A percentile compares a stretch with the other conserved stretches of the same genome.
Evolutionary conservation across 1,139 yeast genomes (phyloP).

Genomic region (Scheffersomyces cryptocercus): DNA sequence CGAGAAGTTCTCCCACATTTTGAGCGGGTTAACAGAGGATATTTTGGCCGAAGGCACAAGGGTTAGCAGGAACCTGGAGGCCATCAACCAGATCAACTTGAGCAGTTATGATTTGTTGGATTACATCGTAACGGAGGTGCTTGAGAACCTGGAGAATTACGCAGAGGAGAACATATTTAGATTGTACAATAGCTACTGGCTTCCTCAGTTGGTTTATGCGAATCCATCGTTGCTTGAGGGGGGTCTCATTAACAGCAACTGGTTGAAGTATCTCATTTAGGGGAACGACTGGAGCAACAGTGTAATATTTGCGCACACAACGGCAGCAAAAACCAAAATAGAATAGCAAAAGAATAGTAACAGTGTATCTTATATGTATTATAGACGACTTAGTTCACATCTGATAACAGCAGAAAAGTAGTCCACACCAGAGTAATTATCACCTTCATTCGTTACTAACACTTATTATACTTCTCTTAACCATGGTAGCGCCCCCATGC

Average conservation of each 20-base stretch:
- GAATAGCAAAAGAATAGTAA: too few species aligned
- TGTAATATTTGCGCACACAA: too few species aligned
- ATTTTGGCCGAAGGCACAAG: slow-evolving; percentile 24
- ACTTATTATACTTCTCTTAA: too few species aligned
- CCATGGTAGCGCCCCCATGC: too few species aligned
- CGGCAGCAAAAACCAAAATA: too few species aligned
- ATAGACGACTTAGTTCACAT: too few species aligned
- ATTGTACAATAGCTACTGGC: slow-evolving; percentile 42
- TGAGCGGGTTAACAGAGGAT: slow-evolving; percentile 24
- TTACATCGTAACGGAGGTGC: slow-evolving; percentile 29
- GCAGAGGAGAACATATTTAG: slow-evolving; percentile 34
- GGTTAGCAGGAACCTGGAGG: slow-evolving; percentile 17
- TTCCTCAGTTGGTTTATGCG: slow-evolving; percentile 42
- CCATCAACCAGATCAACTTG: slow-evolving; percentile 25
- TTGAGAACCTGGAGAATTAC: slow-evolving; percentile 25
- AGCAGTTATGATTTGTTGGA: slow-evolving; percentile 35
- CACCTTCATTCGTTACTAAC: neutral
- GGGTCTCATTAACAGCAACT: slow-evolving; percentile 34
- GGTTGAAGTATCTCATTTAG: slow-evolving; percentile 43
- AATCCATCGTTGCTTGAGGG: slow-evolving; percentile 44
- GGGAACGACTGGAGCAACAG: neutral
- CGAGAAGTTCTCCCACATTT: slow-evolving; percentile 33
- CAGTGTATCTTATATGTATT: too few species aligned
- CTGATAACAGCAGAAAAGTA: neutral
- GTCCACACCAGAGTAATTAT: neutral